Evolutionary conservation across 805 yeast genomes (phyloP).

Genomic region (Lachancea sp.): DNA sequence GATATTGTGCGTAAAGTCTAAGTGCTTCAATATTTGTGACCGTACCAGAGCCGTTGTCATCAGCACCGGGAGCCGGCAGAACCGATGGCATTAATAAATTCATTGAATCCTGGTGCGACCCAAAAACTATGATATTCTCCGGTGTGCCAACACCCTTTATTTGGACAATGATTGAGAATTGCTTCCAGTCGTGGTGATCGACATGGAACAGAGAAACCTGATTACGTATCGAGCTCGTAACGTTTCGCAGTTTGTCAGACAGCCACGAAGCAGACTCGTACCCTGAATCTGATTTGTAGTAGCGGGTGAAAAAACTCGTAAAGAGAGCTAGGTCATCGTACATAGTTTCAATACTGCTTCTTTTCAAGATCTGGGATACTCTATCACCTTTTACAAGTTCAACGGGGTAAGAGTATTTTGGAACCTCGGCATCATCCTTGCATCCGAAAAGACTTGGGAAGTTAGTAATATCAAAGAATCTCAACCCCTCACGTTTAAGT

Average conservation of each 20-base stretch:
- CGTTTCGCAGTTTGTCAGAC: slow-evolving; percentile 37
- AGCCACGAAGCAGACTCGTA: slow-evolving; percentile 68
- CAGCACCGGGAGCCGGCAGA: slow-evolving; percentile 86
- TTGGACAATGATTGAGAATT: slow-evolving; percentile 64
- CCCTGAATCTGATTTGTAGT: slow-evolving; percentile 69
- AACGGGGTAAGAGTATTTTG: slow-evolving; percentile 46
- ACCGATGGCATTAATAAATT: slow-evolving; percentile 65
- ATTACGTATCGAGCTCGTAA: slow-evolving; percentile 26
- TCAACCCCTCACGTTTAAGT: slow-evolving; percentile 42
- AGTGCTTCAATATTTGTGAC: slow-evolving; percentile 72
- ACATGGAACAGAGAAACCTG: slow-evolving; percentile 43
- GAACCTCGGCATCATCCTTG: slow-evolving; percentile 21
- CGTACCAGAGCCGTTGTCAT: slow-evolving; percentile 89
- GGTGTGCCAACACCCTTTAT: slow-evolving; percentile 44
- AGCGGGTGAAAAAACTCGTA: slow-evolving; percentile 67
- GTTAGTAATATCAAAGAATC: slow-evolving; percentile 61
- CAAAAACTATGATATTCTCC: slow-evolving; percentile 57
- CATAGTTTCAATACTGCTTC: slow-evolving; percentile 44
- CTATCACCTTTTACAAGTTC: slow-evolving; percentile 32
- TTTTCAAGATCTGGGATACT: slow-evolving; percentile 37
- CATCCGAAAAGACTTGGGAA: slow-evolving; percentile 19
- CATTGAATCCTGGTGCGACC: slow-evolving; percentile 85
- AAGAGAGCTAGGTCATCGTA: slow-evolving; percentile 52
- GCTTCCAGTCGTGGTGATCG: slow-evolving; percentile 67
- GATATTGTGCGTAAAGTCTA: slow-evolving; percentile 44